Evolutionary conservation across 768 basidiomycete species (phyloP).

Genomic region (Calvatia gigantea): DNA sequence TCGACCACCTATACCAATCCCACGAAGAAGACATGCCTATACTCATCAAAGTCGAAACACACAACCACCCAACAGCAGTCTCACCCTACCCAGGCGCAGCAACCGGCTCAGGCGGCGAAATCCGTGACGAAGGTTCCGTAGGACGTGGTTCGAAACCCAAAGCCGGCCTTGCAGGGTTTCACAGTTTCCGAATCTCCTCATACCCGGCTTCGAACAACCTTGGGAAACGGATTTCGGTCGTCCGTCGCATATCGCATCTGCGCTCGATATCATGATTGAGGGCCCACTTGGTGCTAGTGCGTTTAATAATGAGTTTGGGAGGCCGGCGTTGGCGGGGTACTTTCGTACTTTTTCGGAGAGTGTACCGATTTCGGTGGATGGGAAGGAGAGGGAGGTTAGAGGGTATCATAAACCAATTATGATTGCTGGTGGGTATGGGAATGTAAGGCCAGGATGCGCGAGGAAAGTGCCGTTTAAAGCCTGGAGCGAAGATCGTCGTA

Average conservation of each 20-base stretch:
- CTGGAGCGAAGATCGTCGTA: slow-evolving; percentile 87
- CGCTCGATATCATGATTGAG: slow-evolving; percentile 96
- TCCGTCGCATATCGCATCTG: slow-evolving; percentile 87
- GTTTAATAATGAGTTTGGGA: slow-evolving; percentile 98
- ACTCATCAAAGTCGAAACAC: slow-evolving; percentile 97
- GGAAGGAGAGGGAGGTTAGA: slow-evolving; percentile 57
- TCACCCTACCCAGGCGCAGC: slow-evolving; percentile 99
- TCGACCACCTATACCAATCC: slow-evolving; percentile 49
- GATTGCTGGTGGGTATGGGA: slow-evolving; percentile 97
- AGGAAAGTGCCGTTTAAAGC: slow-evolving; percentile 70
- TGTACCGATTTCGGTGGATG: slow-evolving; percentile 51
- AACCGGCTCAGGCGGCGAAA: slow-evolving; percentile 97
- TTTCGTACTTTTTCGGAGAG: slow-evolving; percentile 92
- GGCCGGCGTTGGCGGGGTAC: slow-evolving; percentile 89
- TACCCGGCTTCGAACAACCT: slow-evolving; percentile 87
- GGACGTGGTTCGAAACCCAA: slow-evolving; percentile 95
- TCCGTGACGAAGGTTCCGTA: slow-evolving; percentile 95
- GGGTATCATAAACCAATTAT: slow-evolving; percentile 99
- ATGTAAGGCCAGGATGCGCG: slow-evolving; percentile 81
- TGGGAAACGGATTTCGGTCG: slow-evolving; percentile 96
- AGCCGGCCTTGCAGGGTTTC: slow-evolving; percentile 89
- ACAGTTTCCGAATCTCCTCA: slow-evolving; percentile 91
- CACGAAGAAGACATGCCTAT: slow-evolving; percentile 76
- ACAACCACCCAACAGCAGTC: slow-evolving; percentile 98
- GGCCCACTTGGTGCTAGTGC: slow-evolving; percentile 92